Evolutionary conservation across 2,329 filamentous ascomycete species (phyloP).

Genomic region (Chrysoporthe puriensis): DNA sequence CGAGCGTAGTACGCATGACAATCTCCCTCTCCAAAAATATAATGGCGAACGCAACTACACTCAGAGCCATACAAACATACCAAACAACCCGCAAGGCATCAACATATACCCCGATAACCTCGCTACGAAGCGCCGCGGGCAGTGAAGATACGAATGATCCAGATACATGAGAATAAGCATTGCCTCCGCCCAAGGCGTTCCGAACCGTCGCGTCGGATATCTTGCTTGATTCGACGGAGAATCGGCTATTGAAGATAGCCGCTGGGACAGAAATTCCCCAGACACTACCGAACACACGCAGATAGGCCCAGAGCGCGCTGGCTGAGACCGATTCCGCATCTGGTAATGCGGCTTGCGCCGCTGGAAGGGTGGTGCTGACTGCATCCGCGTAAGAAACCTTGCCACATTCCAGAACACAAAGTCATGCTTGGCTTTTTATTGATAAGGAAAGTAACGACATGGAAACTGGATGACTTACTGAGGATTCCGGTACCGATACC

Average conservation of each 20-base stretch:
- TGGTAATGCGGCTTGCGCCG: neutral
- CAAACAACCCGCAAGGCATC: conserved; percentile 10
- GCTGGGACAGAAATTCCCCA: conserved; percentile 10
- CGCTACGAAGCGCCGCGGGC: neutral
- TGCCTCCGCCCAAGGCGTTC: neutral
- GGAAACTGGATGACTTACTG: neutral
- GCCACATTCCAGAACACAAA: neutral
- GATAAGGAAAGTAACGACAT: neutral
- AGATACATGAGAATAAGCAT: conserved; percentile 8
- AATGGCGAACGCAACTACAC: neutral
- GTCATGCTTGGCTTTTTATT: no score
- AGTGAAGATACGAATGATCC: conserved; percentile 1
- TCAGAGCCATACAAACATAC: conserved; percentile 1
- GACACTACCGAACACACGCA: neutral
- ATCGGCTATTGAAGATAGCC: conserved; percentile 11
- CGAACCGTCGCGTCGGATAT: conserved; percentile 17
- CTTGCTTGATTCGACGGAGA: neutral
- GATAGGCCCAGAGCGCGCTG: neutral
- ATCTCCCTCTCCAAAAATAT: conserved; percentile 7
- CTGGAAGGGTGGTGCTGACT: conserved; percentile 1
- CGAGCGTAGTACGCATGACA: neutral
- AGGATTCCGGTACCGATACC: neutral
- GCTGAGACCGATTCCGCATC: neutral
- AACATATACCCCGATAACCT: neutral
- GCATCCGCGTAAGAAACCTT: neutral